Percentiles rank a stretch among this genome's conserved stretches.
phyloP scores from a whole-genome alignment of 176 grass and related monocot genomes.

The Lolium rigidum region DNA sequence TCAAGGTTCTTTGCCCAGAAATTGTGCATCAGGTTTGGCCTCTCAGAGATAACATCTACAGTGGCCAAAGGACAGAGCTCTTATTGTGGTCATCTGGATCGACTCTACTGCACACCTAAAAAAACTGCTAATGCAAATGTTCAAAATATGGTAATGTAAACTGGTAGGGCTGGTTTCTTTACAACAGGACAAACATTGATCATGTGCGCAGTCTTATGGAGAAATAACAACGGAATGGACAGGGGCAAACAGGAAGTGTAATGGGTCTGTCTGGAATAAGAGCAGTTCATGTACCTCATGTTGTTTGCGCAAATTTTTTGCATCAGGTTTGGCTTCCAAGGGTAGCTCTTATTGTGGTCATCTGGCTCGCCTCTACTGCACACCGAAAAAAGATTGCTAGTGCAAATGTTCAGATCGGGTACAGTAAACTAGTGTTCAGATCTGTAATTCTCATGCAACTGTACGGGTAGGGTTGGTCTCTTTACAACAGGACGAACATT shows the following conservation, averaged over 20 bases:
- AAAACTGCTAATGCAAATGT: neutral
- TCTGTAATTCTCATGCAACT: neutral
- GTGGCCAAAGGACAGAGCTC: constrained; percentile 16
- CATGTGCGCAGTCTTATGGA: neutral
- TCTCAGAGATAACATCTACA: neutral
- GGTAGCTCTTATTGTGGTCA: neutral
- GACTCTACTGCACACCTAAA: constrained; percentile 8
- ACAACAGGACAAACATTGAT: neutral
- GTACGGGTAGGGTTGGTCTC: neutral
- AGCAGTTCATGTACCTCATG: too few relatives aligned
- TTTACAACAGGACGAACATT: neutral
- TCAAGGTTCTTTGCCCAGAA: too few relatives aligned
- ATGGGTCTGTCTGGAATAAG: too few relatives aligned
- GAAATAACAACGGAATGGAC: neutral
- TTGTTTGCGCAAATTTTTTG: too few relatives aligned
- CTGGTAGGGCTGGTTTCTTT: neutral
- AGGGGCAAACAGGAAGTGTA: neutral
- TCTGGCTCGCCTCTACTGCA: constrained; percentile 1
- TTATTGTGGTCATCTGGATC: neutral
- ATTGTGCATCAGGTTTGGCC: neutral
- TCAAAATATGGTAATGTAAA: neutral
- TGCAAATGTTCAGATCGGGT: neutral
- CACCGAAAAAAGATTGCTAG: neutral
- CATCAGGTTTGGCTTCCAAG: too few relatives aligned
- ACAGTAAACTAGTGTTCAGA: constrained; percentile 11